Evolutionary conservation across 2,329 filamentous ascomycete species (phyloP).

Genomic region (Chaetomium sp.): DNA sequence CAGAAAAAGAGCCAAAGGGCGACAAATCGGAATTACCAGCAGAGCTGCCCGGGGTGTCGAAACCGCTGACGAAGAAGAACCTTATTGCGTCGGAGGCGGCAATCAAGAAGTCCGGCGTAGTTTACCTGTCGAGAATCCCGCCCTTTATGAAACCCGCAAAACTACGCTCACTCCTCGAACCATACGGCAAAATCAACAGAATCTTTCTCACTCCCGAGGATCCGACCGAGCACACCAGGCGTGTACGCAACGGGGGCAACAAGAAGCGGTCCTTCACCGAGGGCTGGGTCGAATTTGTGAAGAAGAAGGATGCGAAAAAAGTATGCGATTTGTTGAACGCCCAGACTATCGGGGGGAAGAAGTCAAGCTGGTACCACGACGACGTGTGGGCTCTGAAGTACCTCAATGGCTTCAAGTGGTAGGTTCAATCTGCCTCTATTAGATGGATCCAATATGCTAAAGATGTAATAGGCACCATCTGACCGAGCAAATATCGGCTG

Average conservation of each 20-base stretch:
- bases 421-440: constrained; percentile 38
- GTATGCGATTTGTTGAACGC: constrained; percentile 76
- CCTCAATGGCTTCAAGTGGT: constrained; percentile 82
- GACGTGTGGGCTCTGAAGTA: constrained; percentile 87
- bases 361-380: constrained; percentile 79
- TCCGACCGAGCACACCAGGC: constrained; percentile 63
- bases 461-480: constrained; percentile 27
- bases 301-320: constrained; percentile 76
- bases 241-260: constrained; percentile 74
- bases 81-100: constrained; percentile 65
- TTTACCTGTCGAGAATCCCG: constrained; percentile 81
- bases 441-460: background rate
- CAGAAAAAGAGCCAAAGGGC: constrained; percentile 21
- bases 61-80: constrained; percentile 66
- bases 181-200: constrained; percentile 74
- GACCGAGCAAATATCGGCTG: constrained; percentile 71
- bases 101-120: constrained; percentile 73
- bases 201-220: constrained; percentile 81
- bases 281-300: constrained; percentile 82
- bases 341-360: constrained; percentile 78
- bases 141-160: constrained; percentile 87
- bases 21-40: constrained; percentile 27
- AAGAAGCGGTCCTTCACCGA: constrained; percentile 81
- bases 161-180: constrained; percentile 71
- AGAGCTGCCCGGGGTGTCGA: constrained; percentile 53